Evolutionary conservation across 768 basidiomycete species (phyloP), one percentile per base, ranked within the genome.

Genomic region (Calocera viscosa): DNA sequence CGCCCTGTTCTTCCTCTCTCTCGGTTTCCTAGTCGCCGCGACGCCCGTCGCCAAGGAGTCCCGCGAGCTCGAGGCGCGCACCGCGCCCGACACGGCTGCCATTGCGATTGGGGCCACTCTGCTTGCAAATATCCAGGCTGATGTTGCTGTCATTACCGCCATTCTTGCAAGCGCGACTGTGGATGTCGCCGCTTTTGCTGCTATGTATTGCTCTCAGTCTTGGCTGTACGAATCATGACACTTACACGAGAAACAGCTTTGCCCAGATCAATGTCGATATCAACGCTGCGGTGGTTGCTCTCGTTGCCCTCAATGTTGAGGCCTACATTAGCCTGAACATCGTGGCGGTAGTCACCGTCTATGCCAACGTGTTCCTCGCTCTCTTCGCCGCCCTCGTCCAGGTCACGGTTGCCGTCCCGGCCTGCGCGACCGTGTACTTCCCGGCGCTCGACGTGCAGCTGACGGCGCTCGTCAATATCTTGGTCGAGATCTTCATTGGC

Each of bases 1-100:
- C 26, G 53, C 53, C 14, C 53, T 60, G 5, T 60, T 60, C 53
- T 60, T 60, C 53, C 53, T 60, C 53, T 60, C 53, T 32, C 53
- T 60, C 53, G 53, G 26, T 26, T 60, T 60, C 53, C 53, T 60
- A 2, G 53, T 32, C 26, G 5, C 26, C 53, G 53, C 53, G 24
- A 8, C 26, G 5, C 53, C 53, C 53, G 19, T 60, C 53, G 53
- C 53, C 26, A 60, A 60, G 30, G 53, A 60, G 53, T 11, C 30
- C 26, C 53, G 22, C 19, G 53, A 60, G 30, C 26, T 60, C 22
- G 53, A 26, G 14, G 16, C 26, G 3, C 24, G 30, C 53, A 60
- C 53, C 53, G 53, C 53, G 5, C 53, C 53, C 24, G 53, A 60
- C 26, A 60, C 53, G 16, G 24, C 26, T 11, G 53, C 53, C 53